Conservation (phyloP, 345 rosid species). For the Melastoma malabathricum region DNA sequence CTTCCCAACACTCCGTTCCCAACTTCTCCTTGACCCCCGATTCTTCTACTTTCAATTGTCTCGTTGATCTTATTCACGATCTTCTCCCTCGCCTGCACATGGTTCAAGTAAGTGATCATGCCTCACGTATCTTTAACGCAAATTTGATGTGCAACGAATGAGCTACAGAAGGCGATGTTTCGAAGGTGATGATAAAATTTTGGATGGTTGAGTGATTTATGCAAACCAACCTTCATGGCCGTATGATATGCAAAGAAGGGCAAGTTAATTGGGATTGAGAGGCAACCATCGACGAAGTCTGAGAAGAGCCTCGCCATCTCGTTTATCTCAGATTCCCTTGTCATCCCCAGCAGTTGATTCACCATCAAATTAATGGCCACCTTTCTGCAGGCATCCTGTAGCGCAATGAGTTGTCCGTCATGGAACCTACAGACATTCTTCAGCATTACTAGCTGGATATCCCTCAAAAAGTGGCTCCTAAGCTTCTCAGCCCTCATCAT, state of each 20-base stretch:
- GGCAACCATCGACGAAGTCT: conserved; percentile 78
- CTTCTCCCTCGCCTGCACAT: conserved; percentile 45
- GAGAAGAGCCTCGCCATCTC: conserved; percentile 71
- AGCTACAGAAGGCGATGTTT: too few relatives aligned
- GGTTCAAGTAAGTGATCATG: neutral
- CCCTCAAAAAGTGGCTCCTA: conserved; percentile 48
- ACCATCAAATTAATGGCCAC: conserved; percentile 83
- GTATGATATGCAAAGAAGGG: conserved; percentile 66
- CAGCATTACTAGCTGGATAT: conserved; percentile 47
- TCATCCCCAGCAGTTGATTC: conserved; percentile 58
- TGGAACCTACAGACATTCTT: conserved; percentile 24
- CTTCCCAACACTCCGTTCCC: conserved; percentile 55
- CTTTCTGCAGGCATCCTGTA: conserved; percentile 82
- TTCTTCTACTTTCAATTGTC: conserved; percentile 19
- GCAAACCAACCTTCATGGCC: conserved; percentile 50
- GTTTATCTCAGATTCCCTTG: conserved; percentile 46
- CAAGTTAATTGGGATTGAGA: conserved; percentile 63
- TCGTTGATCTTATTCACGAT: conserved; percentile 52
- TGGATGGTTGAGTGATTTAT: too few relatives aligned
- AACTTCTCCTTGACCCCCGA: conserved; percentile 13
- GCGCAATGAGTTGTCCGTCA: conserved; percentile 38
- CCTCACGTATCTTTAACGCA: too few relatives aligned
- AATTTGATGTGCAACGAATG: too few relatives aligned
- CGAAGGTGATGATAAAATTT: too few relatives aligned
- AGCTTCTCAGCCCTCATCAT: conserved; percentile 71